A percentile compares a stretch with the other conserved stretches of the same genome.
Evolutionary conservation across 2,329 filamentous ascomycete genomes (phyloP).

Genomic region (Clonostachys rhizophaga): DNA sequence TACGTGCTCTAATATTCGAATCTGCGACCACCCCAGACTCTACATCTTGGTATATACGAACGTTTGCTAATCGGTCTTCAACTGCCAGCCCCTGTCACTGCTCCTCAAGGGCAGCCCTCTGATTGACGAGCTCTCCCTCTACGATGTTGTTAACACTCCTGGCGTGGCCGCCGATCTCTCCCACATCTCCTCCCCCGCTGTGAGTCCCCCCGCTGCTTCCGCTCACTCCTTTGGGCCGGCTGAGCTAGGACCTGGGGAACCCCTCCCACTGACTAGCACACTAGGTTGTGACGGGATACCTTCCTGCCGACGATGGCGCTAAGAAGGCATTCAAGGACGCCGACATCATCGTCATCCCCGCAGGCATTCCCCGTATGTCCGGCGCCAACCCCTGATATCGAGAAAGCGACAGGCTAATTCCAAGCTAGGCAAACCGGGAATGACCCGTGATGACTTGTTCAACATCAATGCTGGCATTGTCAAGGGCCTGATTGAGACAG

Average conservation of each 20-base stretch:
- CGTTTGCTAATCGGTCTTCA: slow-evolving; percentile 2
- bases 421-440: slow-evolving; percentile 85
- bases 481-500: slow-evolving; percentile 83
- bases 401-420: slow-evolving; percentile 8
- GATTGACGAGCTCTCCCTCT: slow-evolving; percentile 89
- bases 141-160: slow-evolving; percentile 99
- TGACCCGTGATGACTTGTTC: slow-evolving; percentile 99
- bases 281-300: slow-evolving; percentile 81
- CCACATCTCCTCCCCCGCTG: slow-evolving; percentile 90
- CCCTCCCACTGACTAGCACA: slow-evolving; percentile 13
- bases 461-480: slow-evolving; percentile 99
- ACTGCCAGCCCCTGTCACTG: slow-evolving; percentile 79
- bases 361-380: slow-evolving; percentile 86
- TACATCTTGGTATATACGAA: slow-evolving; percentile 2
- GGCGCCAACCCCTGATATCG: slow-evolving; percentile 1
- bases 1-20: slow-evolving; percentile 30
- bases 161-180: slow-evolving; percentile 95
- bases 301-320: slow-evolving; percentile 80
- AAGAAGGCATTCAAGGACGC: slow-evolving; percentile 87
- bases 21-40: not conserved
- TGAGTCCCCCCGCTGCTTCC: slow-evolving; percentile 26
- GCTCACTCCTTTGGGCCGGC: not conserved
- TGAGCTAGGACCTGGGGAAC: slow-evolving; percentile 8
- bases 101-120: slow-evolving; percentile 88
- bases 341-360: slow-evolving; percentile 95